Conservation (phyloP, 495 filamentous ascomycete genomes). For the Podospora anserina region DNA sequence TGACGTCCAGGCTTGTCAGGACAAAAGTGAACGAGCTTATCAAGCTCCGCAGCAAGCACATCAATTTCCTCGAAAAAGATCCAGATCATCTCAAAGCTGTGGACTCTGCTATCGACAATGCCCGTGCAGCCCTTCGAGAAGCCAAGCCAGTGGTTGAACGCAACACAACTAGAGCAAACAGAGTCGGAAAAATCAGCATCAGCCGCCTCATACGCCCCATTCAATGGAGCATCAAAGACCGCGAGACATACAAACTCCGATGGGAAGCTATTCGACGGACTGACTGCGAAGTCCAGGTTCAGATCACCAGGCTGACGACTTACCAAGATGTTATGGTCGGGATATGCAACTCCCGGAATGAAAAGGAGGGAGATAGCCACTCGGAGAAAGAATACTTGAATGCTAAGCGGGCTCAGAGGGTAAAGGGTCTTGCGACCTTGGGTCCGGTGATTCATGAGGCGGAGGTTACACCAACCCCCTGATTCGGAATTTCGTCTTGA, state of each 20-base stretch:
- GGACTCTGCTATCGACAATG: not conserved
- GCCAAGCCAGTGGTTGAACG: not conserved
- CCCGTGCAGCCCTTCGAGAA: not conserved
- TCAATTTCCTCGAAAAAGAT: not conserved
- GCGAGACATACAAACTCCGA: not conserved
- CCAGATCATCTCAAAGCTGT: not conserved
- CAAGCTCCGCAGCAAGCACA: not conserved
- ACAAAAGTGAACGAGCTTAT: not conserved
- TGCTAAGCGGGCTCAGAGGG: too few species aligned
- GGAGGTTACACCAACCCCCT: too few species aligned
- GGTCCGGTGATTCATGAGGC: too few species aligned
- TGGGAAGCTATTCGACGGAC: not conserved
- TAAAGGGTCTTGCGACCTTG: too few species aligned
- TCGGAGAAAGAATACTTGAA: too few species aligned
- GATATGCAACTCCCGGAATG: too few species aligned
- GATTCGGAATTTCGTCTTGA: too few species aligned
- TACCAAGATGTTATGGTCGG: too few species aligned
- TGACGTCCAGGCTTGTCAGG: not conserved
- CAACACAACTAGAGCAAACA: not conserved
- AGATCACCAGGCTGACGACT: too few species aligned
- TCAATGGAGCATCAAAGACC: not conserved
- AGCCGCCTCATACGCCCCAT: not conserved
- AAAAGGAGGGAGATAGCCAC: too few species aligned
- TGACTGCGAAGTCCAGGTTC: not conserved
- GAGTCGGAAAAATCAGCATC: not conserved